A percentile compares a stretch with the other conserved stretches of the same genome.
These are phyloP conservation scores for Magnolia kwangsiensis DNA, from an alignment of 164 flowering plant species.

Conservation along the genomic window DNA sequence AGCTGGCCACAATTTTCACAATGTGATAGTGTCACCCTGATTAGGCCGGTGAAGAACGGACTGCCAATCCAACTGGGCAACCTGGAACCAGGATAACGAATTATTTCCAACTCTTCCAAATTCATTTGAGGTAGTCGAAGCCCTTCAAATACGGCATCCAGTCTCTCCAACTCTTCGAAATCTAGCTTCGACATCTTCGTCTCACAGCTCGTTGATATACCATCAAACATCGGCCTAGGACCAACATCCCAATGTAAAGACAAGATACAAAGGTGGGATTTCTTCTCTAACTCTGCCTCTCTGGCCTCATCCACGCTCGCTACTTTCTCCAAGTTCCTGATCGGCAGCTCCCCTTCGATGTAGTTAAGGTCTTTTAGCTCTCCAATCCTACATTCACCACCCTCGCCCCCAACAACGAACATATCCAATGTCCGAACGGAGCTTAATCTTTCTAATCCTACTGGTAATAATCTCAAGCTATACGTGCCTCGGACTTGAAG, in stretches of 20 bases:
- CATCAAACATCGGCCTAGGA: too few relatives aligned
- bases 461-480: not conserved
- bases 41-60: too few relatives aligned
- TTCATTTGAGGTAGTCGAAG: not conserved
- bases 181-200: not conserved
- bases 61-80: too few relatives aligned
- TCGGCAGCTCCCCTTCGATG: not conserved
- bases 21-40: too few relatives aligned
- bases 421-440: not conserved
- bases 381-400: constrained; percentile 2
- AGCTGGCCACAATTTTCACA: too few relatives aligned
- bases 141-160: not conserved
- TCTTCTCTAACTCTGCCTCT: not conserved
- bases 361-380: constrained; percentile 9
- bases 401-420: constrained; percentile 4
- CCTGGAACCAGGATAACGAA: too few relatives aligned
- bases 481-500: not conserved
- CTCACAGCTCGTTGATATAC: not conserved
- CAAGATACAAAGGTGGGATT: not conserved
- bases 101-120: not conserved
- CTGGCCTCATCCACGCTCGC: not conserved
- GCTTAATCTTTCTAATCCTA: constrained; percentile 4
- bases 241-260: not conserved
- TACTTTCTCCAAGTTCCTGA: not conserved
- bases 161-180: not conserved